phyloP scores from a whole-genome alignment of 2,329 filamentous ascomycete species.

The Nemania diffusa region DNA sequence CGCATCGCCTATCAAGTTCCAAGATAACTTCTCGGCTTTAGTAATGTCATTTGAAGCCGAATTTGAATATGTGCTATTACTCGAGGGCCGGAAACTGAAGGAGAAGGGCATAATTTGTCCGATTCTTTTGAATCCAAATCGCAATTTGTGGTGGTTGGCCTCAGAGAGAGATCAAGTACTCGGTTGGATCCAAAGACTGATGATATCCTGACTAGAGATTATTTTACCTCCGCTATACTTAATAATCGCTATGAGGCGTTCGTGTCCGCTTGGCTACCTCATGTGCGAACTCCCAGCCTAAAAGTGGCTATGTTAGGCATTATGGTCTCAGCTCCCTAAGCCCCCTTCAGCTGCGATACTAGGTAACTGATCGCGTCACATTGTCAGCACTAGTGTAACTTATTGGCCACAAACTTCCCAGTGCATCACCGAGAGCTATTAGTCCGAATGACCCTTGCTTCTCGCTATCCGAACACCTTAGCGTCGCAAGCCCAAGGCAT shows the following conservation, averaged over 20 bases:
- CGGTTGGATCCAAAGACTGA: not conserved
- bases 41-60: conserved; percentile 15
- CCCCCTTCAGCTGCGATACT: too few relatives aligned
- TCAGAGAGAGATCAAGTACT: not conserved
- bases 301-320: conserved; percentile 16
- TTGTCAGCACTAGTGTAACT: conserved; percentile 3
- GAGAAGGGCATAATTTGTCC: conserved; percentile 7
- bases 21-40: conserved; percentile 15
- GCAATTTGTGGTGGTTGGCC: not conserved
- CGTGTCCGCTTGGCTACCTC: too few relatives aligned
- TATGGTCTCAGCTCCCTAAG: not conserved
- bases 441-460: not conserved
- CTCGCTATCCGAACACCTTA: not conserved
- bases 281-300: not conserved
- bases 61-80: not conserved
- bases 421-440: conserved; percentile 4
- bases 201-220: not conserved
- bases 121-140: not conserved
- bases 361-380: not conserved
- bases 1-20: conserved; percentile 18
- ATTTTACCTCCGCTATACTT: not conserved
- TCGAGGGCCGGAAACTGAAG: not conserved
- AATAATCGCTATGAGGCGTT: not conserved
- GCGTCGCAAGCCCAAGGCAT: not conserved
- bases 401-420: not conserved